Conservation (phyloP, 176 grass and related monocot genomes). For the barley (Hordeum vulgare) region DNA sequence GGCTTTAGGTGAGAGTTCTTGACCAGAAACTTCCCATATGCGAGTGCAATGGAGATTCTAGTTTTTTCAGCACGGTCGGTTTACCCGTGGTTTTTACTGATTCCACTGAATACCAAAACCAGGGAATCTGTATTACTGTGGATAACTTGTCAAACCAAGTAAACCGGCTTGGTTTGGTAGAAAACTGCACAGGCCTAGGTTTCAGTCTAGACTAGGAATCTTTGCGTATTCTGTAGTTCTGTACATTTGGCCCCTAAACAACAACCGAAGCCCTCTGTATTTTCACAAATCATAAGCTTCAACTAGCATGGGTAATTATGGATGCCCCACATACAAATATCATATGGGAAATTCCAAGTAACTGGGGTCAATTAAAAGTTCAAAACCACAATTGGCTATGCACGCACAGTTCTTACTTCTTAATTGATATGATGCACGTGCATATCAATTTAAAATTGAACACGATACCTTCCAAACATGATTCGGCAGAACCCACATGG, state of each 20-base stretch:
- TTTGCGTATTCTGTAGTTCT: neutral
- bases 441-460: constrained; percentile 10
- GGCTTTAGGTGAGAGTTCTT: neutral
- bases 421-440: neutral
- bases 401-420: neutral
- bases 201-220: neutral
- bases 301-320: neutral
- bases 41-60: neutral
- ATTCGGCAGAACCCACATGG: constrained; percentile 78
- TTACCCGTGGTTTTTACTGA: neutral
- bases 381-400: neutral
- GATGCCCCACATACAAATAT: neutral
- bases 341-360: neutral
- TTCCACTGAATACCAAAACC: neutral
- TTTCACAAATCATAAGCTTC: constrained; percentile 14
- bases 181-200: neutral
- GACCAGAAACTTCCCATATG: neutral
- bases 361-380: neutral
- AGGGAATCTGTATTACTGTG: neutral
- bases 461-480: constrained; percentile 74
- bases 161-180: neutral
- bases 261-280: neutral
- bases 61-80: neutral
- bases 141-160: neutral
- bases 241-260: neutral